These are phyloP conservation scores for Paraconiothyrium sp. DNA, from an alignment of 2,329 filamentous ascomycete genomes.

Conservation along the genomic window DNA sequence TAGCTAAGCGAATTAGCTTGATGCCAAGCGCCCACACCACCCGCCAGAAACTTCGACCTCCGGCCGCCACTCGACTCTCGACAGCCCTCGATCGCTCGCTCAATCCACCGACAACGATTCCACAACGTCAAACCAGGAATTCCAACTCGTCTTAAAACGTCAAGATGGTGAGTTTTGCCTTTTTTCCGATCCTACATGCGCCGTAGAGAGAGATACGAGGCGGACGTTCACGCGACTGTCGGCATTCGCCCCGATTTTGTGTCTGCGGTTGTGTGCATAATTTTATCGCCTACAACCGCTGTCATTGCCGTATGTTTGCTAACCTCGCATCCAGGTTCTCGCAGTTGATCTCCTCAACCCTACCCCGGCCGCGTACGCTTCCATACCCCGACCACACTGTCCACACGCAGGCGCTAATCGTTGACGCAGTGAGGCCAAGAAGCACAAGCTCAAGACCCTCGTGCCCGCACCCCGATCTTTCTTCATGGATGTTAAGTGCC, in stretches of 20 bases:
- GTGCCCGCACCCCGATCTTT: conserved; percentile 97
- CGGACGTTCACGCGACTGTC: conserved; percentile 46
- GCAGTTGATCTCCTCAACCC: conserved; percentile 99
- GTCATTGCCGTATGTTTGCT: conserved; percentile 26
- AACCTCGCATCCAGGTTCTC: conserved; percentile 79
- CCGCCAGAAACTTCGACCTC: not conserved
- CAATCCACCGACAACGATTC: conserved; percentile 46
- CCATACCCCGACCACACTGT: conserved; percentile 18
- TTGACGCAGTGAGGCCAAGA: conserved; percentile 79
- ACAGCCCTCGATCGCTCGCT: conserved; percentile 47
- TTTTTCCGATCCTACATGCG: conserved; percentile 20
- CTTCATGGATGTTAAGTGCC: conserved; percentile 99
- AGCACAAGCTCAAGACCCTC: conserved; percentile 99
- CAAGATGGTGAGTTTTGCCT: conserved; percentile 51
- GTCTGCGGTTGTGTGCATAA: conserved; percentile 30
- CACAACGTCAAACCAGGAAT: conserved; percentile 37
- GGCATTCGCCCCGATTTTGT: conserved; percentile 40
- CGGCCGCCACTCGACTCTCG: conserved; percentile 29
- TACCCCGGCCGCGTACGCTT: conserved; percentile 76
- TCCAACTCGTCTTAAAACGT: conserved; percentile 46
- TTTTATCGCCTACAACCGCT: conserved; percentile 18
- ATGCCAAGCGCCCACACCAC: too few relatives aligned
- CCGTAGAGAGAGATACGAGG: conserved; percentile 19
- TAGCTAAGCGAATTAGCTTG: too few relatives aligned
- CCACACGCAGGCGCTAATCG: conserved; percentile 38